These are phyloP conservation scores for Nannizzia gypsea DNA, from an alignment of 2,329 filamentous ascomycete species.

Conservation along the genomic window DNA sequence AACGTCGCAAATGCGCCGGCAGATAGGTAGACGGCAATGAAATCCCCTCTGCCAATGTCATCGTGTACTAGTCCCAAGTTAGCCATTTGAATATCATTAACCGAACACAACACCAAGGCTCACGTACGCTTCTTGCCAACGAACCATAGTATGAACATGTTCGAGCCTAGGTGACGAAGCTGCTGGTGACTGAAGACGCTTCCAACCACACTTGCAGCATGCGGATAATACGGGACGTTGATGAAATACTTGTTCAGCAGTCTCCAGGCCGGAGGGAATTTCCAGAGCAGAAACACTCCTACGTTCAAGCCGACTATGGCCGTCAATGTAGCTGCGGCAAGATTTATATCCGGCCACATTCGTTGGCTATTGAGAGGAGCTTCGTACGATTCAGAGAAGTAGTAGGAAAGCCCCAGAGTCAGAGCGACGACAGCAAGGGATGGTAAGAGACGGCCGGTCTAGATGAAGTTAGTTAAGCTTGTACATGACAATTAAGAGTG, in stretches of 20 bases:
- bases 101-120: constrained; percentile 11
- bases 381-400: constrained; percentile 39
- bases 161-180: constrained; percentile 40
- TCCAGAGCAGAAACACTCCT: constrained; percentile 42
- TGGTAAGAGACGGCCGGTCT: constrained; percentile 38
- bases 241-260: constrained; percentile 47
- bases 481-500: too few species aligned
- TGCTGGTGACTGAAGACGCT: constrained; percentile 48
- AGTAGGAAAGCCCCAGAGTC: constrained; percentile 32
- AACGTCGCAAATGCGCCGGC: constrained; percentile 38
- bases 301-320: constrained; percentile 41
- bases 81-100: not conserved
- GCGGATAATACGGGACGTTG: constrained; percentile 41
- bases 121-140: constrained; percentile 42
- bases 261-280: constrained; percentile 43
- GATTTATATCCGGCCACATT: constrained; percentile 39
- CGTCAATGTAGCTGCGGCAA: constrained; percentile 41
- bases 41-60: constrained; percentile 45
- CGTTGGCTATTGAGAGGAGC: constrained; percentile 38
- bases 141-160: constrained; percentile 44
- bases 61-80: constrained; percentile 37
- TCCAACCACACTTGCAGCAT: constrained; percentile 41
- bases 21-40: constrained; percentile 42
- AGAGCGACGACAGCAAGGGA: constrained; percentile 30
- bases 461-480: not conserved